Conservation (phyloP, 192 early-diverging fungal genomes). For the Umbelopsis isabellina region DNA sequence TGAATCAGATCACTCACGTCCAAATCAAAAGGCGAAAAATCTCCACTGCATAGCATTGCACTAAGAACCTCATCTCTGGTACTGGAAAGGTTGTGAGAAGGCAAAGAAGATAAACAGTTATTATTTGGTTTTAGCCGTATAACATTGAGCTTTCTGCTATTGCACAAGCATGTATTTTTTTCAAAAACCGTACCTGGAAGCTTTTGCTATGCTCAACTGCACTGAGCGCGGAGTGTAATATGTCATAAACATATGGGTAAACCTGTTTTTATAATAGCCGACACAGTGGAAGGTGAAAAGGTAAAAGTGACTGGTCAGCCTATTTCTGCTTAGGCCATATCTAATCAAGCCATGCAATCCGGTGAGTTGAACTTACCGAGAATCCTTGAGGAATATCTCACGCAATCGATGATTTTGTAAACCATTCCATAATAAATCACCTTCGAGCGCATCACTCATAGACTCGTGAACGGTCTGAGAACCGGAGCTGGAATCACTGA, state of each 20-base stretch:
- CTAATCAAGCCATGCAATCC: too few species aligned
- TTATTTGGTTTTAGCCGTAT: background rate
- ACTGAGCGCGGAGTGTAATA: slow-evolving; percentile 31
- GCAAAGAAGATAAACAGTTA: background rate
- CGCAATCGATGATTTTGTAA: slow-evolving; percentile 9
- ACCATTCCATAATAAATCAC: slow-evolving; percentile 4
- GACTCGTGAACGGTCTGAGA: slow-evolving; percentile 12
- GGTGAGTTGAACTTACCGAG: background rate
- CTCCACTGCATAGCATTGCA: slow-evolving; percentile 63
- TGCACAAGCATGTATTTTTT: too few species aligned
- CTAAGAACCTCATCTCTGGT: slow-evolving; percentile 52
- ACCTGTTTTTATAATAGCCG: background rate
- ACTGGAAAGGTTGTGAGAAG: slow-evolving; percentile 16
- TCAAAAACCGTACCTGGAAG: background rate
- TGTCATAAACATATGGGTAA: slow-evolving; percentile 32
- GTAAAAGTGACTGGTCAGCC: too few species aligned
- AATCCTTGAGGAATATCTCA: slow-evolving; percentile 9
- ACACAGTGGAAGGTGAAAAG: too few species aligned
- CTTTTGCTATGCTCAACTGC: background rate
- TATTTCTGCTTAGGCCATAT: background rate
- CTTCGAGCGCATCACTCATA: background rate
- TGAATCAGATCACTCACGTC: slow-evolving; percentile 66
- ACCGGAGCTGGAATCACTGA: slow-evolving; percentile 14
- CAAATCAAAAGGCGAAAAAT: slow-evolving; percentile 72
- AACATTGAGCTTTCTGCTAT: too few species aligned